Evolutionary conservation across 331 rosid species (phyloP), one percentile per base, ranked within the genome.

Genomic region (Stylosanthes scabra): DNA sequence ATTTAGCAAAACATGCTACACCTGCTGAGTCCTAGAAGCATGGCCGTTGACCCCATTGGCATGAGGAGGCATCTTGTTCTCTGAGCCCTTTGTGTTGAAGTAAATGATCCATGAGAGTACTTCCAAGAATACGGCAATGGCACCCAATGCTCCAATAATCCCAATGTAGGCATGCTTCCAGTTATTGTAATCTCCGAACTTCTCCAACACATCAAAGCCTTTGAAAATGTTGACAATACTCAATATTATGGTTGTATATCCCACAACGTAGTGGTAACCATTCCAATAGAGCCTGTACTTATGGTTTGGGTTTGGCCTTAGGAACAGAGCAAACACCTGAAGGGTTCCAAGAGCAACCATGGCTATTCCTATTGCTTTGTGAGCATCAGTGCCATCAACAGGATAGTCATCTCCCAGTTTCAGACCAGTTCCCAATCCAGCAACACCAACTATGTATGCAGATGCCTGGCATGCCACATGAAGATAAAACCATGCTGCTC

Each of bases 401-500:
- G 14, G 7, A 0, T 90, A 83, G 8, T 95, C 96, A 66, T 62
- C 56, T 0, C 97, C 99, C 16, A 95, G 96, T 68, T 90, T 95
- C 15, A 95, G 72, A 54, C 99, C 98, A 1, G 85, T 80, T 0
- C 86, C 97, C 84, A 91, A 92, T 34, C 99, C 97, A 41, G 91
- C 85, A 69, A 95, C 85, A 0, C 99, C 99, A 63, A 95, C 78
- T 15, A 83, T 59, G 66, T 95, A 90, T 3, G 97, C 99, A 7
- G 93, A 83, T 61, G 89, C 78, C 63, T 95, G 99, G 81, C 97
- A 91, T 2, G 87, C 79, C 15, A 90, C 74, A 41, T 92, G 99
- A 56, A 95, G 91, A 79, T 95, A 90, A 61, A 92, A 95, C 99
- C 99, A 90, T 2, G 98, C 91, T 4, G 99, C 96, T 79, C 89